These are phyloP conservation scores for Omphalea diandra DNA, from an alignment of 441 rosid genomes.

Conservation along the genomic window DNA sequence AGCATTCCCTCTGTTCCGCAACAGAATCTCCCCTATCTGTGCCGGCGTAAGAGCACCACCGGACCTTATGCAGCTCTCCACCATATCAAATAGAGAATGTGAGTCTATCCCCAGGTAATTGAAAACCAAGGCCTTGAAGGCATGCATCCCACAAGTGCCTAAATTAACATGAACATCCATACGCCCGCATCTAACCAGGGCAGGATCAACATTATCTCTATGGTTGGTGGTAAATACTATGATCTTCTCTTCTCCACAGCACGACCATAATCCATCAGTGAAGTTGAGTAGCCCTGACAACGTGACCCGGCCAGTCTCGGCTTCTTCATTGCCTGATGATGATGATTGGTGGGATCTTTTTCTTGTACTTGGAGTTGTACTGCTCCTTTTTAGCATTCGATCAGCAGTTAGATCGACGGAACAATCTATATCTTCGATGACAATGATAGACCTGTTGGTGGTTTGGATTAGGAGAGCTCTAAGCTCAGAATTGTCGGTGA, in stretches of 20 bases:
- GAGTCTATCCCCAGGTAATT: conserved; percentile 36
- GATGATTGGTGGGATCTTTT: conserved; percentile 20
- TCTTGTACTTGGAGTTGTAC: too few species aligned
- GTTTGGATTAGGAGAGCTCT: conserved; percentile 42
- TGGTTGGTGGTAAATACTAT: conserved; percentile 49
- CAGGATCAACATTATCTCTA: conserved; percentile 41
- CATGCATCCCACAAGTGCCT: conserved; percentile 36
- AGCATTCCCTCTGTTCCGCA: conserved; percentile 38
- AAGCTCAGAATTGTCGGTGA: conserved; percentile 44
- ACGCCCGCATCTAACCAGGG: conserved; percentile 40
- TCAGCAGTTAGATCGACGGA: conserved; percentile 42
- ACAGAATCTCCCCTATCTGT: conserved; percentile 41
- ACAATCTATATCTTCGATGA: conserved; percentile 47
- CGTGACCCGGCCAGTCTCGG: conserved; percentile 39
- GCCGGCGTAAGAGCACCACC: conserved; percentile 51
- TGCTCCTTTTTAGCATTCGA: conserved; percentile 30
- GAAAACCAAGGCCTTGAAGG: conserved; percentile 34
- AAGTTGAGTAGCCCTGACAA: conserved; percentile 46
- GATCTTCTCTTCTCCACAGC: conserved; percentile 46
- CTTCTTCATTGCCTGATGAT: conserved; percentile 9
- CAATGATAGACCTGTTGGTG: conserved; percentile 42
- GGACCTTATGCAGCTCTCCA: conserved; percentile 41
- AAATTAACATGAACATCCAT: conserved; percentile 47
- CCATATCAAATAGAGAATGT: conserved; percentile 35
- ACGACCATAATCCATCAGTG: conserved; percentile 46